Percentiles rank a stretch among this genome's conserved stretches.
Evolutionary conservation across 257 asterid genomes (phyloP).

Genomic region (Solanum peruvianum): DNA sequence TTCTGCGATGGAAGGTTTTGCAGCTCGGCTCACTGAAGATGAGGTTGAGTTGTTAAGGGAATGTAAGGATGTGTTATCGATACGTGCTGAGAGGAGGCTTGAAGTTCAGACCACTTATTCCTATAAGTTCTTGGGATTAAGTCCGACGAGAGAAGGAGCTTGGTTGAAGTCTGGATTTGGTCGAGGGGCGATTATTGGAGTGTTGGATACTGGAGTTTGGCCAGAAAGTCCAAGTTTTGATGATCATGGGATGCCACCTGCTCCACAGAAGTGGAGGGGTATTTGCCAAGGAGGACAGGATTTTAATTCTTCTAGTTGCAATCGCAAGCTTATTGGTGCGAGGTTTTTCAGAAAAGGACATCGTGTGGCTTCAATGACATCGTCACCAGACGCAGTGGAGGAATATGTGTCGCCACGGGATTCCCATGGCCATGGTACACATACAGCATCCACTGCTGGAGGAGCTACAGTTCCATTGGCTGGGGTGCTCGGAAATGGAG

Average conservation of each 20-base stretch:
- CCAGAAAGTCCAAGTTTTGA: slow-evolving; percentile 88
- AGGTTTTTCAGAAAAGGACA: slow-evolving; percentile 72
- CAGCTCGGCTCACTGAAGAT: slow-evolving; percentile 45
- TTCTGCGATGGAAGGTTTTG: slow-evolving; percentile 79
- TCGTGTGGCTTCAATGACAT: slow-evolving; percentile 39
- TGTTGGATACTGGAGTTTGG: slow-evolving; percentile 86
- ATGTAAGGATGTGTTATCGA: slow-evolving; percentile 41
- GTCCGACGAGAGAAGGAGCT: slow-evolving; percentile 37
- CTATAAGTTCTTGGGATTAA: slow-evolving; percentile 64
- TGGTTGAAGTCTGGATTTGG: slow-evolving; percentile 55
- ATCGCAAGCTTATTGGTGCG: slow-evolving; percentile 73
- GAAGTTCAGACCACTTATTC: slow-evolving; percentile 77
- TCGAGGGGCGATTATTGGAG: slow-evolving; percentile 60
- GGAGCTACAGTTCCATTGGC: slow-evolving; percentile 52
- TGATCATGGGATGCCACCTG: slow-evolving; percentile 59
- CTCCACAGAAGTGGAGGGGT: slow-evolving; percentile 73
- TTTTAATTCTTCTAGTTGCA: slow-evolving; percentile 53
- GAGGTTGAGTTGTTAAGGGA: slow-evolving; percentile 33
- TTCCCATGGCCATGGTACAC: slow-evolving; percentile 82
- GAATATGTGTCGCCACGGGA: slow-evolving; percentile 80
- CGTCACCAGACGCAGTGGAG: slow-evolving; percentile 13
- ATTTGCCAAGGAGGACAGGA: slow-evolving; percentile 51
- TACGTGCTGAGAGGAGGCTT: slow-evolving; percentile 51
- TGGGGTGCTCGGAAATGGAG: slow-evolving; percentile 47
- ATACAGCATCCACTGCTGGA: slow-evolving; percentile 75